Base-by-base conservation (phyloP, 768 basidiomycete genomes). In the Phlegmacium glaucopus region DNA sequence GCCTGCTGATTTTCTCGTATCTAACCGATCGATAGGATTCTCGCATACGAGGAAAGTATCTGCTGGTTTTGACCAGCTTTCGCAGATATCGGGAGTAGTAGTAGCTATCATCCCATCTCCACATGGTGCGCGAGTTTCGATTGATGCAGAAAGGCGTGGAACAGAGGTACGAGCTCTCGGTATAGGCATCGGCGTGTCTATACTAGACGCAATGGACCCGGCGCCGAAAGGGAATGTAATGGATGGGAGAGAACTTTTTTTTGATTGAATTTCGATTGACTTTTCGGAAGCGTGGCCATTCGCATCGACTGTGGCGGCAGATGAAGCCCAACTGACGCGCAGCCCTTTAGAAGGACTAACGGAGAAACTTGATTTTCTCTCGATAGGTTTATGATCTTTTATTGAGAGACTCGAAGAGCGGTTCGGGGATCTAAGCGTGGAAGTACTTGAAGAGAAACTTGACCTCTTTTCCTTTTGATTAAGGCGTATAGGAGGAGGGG, bases 281-380 rank as follows among this genome's bases (percentile, higher is more conserved):
- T 54, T 57, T n/a, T 50, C 44, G 3, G 45, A 40, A 17, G 48
- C 41, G 44, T 55, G 39, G 6, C 58, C 56, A n/a, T 55, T 51
- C 9, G 43, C 51, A 22, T 61, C 56, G 16, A 60, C 50, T 9
- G 61, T 63, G 7, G 55, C 53, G 9, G 57, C 54, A 6, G 59
- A 63, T 9, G 62, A 60, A 1, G 65, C 64, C 62, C 63, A 64
- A 37, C 62, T 65, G 7, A 64, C 60, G n/a, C 61, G 57, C 39
- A 61, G 30, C 15, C 40, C 42, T 53, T 52, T 53, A 8, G 41
- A 35, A 12, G 53, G 45, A 25, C 45, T 54, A 4, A 51, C 43
- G 15, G 53, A 46, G 9, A 53, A 44, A 15, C 50, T 53, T 28
- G 58, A 53, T 43, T 56, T 47, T 18, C 55, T 29, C 35, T 22